Conservation (phyloP, 352 stramenopile genomes). For the Pythium scleroteichum region DNA sequence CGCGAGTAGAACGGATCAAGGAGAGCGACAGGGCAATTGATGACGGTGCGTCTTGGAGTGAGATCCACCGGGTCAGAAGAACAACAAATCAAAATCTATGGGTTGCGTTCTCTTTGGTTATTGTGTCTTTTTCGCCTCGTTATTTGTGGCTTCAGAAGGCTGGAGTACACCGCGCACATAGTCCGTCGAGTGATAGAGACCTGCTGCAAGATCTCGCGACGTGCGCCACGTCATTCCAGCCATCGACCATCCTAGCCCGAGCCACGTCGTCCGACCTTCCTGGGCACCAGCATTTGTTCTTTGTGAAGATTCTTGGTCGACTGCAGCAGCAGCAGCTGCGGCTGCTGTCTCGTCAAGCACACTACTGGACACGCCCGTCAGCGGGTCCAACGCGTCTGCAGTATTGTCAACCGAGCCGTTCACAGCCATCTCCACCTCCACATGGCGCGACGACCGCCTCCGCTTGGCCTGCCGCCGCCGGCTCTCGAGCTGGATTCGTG, state of each 20-base stretch:
- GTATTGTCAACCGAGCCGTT: conserved; percentile 30
- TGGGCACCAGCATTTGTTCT: conserved; percentile 21
- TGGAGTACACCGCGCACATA: conserved; percentile 40
- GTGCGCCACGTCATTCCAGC: conserved; percentile 49
- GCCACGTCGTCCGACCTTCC: not conserved
- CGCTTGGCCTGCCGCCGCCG: conserved; percentile 42
- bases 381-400: conserved; percentile 34
- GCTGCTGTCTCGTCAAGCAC: conserved; percentile 10
- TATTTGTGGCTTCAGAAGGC: not conserved
- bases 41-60: no score
- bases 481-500: conserved; percentile 56
- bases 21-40: no score
- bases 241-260: conserved; percentile 32
- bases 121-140: conserved; percentile 9
- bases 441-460: conserved; percentile 36
- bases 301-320: conserved; percentile 7
- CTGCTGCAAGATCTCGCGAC: conserved; percentile 45
- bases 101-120: not conserved
- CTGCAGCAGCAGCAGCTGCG: conserved; percentile 12
- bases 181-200: conserved; percentile 44
- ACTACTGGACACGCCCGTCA: conserved; percentile 33
- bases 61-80: no score
- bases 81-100: no score
- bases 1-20: no score
- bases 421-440: conserved; percentile 61